Conservation (phyloP, 805 yeast genomes). For the Lipomyces orientalis region DNA sequence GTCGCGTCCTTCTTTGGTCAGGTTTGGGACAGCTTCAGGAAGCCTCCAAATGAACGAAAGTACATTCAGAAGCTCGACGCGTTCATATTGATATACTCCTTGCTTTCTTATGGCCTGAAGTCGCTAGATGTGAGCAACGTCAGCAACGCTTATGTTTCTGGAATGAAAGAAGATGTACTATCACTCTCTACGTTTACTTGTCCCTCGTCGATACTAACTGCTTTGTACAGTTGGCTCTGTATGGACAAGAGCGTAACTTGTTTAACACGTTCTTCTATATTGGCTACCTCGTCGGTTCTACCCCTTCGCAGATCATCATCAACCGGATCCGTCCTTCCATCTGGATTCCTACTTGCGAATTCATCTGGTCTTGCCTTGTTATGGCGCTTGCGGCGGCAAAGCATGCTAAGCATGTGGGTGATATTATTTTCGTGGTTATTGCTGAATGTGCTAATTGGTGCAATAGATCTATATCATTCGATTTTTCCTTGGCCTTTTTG, state of each 20-base stretch:
- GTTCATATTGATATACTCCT: constrained; percentile 44
- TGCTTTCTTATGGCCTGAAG: constrained; percentile 53
- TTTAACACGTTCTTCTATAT: constrained; percentile 28
- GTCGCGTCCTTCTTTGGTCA: constrained; percentile 17
- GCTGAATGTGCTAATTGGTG: neutral
- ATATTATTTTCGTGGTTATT: neutral
- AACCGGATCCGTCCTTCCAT: constrained; percentile 41
- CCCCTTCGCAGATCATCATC: constrained; percentile 47
- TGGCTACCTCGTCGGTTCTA: constrained; percentile 46
- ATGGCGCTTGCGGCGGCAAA: constrained; percentile 39
- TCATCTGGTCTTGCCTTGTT: constrained; percentile 41
- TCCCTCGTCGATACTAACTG: neutral
- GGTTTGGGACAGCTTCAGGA: constrained; percentile 32
- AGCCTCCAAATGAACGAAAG: constrained; percentile 43
- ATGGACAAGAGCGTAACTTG: constrained; percentile 33
- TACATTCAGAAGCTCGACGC: constrained; percentile 47
- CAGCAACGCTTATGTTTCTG: constrained; percentile 69
- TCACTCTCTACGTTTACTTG: neutral
- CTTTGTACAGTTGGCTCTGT: constrained; percentile 15
- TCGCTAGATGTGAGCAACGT: constrained; percentile 65
- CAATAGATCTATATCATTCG: constrained; percentile 42
- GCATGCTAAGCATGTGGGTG: constrained; percentile 31
- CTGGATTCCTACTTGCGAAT: constrained; percentile 43
- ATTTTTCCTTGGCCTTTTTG: constrained; percentile 35
- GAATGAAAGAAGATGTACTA: constrained; percentile 60